A percentile compares a stretch with the other conserved stretches of the same genome.
These are phyloP conservation scores for Pichia occidentalis DNA, from an alignment of 805 yeast species.

Conservation along the genomic window DNA sequence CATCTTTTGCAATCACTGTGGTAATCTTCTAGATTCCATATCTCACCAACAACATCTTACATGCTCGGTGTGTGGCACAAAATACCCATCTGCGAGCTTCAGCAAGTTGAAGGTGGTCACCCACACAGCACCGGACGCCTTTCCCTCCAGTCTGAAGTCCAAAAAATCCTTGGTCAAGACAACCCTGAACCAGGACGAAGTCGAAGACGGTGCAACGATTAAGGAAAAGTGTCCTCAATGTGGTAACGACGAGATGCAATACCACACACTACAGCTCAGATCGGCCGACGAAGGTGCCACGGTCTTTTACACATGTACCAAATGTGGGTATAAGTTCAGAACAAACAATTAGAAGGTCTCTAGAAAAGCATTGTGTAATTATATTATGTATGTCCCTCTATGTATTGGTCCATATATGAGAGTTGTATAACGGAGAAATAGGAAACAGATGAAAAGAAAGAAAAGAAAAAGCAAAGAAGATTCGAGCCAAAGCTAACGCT, in stretches of 20 bases:
- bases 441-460: not conserved
- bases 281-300: constrained; percentile 99
- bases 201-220: constrained; percentile 93
- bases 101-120: constrained; percentile 82
- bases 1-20: constrained; percentile 90
- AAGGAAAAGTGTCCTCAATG: constrained; percentile 98
- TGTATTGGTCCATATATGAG: not conserved
- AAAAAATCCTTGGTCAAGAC: constrained; percentile 92
- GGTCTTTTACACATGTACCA: constrained; percentile 92
- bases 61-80: constrained; percentile 34
- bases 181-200: constrained; percentile 61
- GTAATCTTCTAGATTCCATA: constrained; percentile 74
- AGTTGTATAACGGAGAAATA: not conserved
- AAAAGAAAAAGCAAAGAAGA: constrained; percentile 2
- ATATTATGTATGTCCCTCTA: too few relatives aligned
- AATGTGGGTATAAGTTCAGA: constrained; percentile 89
- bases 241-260: constrained; percentile 97
- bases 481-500: not conserved
- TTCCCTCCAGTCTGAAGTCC: constrained; percentile 76
- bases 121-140: constrained; percentile 83
- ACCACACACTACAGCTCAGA: constrained; percentile 92
- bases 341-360: constrained; percentile 61
- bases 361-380: too few relatives aligned
- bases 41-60: constrained; percentile 30
- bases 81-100: constrained; percentile 44